Conservation (phyloP, 2,329 filamentous ascomycete genomes). For the Furcasterigmium furcatum region DNA sequence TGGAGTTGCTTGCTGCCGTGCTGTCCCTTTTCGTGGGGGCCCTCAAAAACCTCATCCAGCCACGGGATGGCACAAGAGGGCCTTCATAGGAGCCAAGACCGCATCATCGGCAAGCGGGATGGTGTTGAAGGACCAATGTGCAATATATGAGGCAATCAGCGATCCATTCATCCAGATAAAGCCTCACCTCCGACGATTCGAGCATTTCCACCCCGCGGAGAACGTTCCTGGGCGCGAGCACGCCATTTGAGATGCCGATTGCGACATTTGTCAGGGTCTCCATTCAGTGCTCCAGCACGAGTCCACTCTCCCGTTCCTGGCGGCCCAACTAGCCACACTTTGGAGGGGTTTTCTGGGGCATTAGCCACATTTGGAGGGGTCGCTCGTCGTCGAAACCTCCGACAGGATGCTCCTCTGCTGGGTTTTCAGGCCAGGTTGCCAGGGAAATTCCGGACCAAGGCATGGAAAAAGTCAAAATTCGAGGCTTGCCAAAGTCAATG, state of each 20-base stretch:
- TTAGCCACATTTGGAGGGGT: not conserved
- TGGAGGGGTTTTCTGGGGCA: not conserved
- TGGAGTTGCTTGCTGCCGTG: too few species aligned
- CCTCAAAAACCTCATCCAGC: not conserved
- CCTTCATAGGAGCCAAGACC: not conserved
- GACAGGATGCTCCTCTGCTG: too few species aligned
- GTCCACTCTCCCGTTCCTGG: not conserved
- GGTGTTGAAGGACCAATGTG: too few species aligned
- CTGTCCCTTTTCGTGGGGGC: not conserved
- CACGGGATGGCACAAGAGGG: not conserved
- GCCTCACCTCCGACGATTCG: not conserved
- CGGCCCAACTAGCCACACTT: slow-evolving; percentile 2
- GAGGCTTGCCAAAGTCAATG: too few species aligned
- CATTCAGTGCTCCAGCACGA: not conserved
- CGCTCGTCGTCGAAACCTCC: too few species aligned
- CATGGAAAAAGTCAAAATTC: too few species aligned
- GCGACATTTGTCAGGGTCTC: not conserved
- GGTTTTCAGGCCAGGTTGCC: too few species aligned
- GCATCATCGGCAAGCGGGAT: not conserved
- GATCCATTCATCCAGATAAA: too few species aligned
- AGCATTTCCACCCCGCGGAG: not conserved
- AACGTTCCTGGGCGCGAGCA: slow-evolving; percentile 1
- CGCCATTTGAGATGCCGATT: not conserved
- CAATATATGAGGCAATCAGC: too few species aligned
- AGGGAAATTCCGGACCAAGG: too few species aligned